Percentiles rank a stretch among this genome's conserved stretches.
phyloP scores from a whole-genome alignment of 2,329 filamentous ascomycete genomes.

The Cladophialophora yegresii region DNA sequence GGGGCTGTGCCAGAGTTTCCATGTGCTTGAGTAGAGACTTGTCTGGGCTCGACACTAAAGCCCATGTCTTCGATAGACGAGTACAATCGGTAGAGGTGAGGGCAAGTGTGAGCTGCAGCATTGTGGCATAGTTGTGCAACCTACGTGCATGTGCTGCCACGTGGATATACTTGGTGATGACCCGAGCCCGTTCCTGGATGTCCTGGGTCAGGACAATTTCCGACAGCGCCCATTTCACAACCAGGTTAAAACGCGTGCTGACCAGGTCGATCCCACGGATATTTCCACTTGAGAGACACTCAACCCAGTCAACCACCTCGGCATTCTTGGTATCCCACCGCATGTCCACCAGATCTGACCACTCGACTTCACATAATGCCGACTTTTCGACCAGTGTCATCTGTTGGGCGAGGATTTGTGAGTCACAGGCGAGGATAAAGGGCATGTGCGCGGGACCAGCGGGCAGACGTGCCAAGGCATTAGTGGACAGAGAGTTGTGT shows the following conservation, averaged over 20 bases:
- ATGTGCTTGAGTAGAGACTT: slow-evolving; percentile 59
- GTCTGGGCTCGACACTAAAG: slow-evolving; percentile 57
- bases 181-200: slow-evolving; percentile 60
- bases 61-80: slow-evolving; percentile 61
- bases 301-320: slow-evolving; percentile 60
- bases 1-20: slow-evolving; percentile 62
- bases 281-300: slow-evolving; percentile 59
- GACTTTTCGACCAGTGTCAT: slow-evolving; percentile 67
- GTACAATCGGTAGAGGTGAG: slow-evolving; percentile 62
- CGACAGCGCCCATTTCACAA: slow-evolving; percentile 67
- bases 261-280: slow-evolving; percentile 63
- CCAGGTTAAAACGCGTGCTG: slow-evolving; percentile 66
- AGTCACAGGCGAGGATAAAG: slow-evolving; percentile 65
- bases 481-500: slow-evolving; percentile 8
- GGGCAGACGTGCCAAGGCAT: slow-evolving; percentile 19
- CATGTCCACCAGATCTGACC: slow-evolving; percentile 66
- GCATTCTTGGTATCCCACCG: slow-evolving; percentile 61
- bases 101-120: slow-evolving; percentile 66
- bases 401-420: slow-evolving; percentile 62
- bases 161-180: slow-evolving; percentile 65
- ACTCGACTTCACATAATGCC: slow-evolving; percentile 66
- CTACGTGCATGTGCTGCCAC: slow-evolving; percentile 61
- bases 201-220: slow-evolving; percentile 62
- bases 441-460: slow-evolving; percentile 54
- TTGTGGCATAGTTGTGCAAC: slow-evolving; percentile 65